These are phyloP conservation scores for Xylariomycetidae sp. DNA, from an alignment of 2,329 filamentous ascomycete species.

Conservation along the genomic window DNA sequence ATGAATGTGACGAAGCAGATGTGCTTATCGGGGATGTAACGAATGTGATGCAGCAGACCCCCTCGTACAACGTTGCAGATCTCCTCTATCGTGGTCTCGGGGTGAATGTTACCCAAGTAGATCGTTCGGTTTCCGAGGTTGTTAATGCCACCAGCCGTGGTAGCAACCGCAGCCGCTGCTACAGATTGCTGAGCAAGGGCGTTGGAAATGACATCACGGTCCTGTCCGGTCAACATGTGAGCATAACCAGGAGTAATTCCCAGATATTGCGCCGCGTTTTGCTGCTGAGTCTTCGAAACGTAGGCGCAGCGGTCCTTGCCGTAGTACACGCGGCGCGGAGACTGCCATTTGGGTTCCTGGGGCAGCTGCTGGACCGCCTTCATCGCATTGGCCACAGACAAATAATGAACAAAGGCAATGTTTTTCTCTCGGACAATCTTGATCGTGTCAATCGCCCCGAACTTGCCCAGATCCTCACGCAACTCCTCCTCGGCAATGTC, in stretches of 20 bases:
- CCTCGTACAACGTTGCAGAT: conserved; percentile 98
- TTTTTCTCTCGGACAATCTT: conserved; percentile 98
- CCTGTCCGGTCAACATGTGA: conserved; percentile 91
- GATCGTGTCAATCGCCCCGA: conserved; percentile 92
- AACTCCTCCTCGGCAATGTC: conserved; percentile 89
- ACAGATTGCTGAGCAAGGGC: conserved; percentile 96
- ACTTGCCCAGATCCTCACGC: conserved; percentile 91
- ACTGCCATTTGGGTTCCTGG: conserved; percentile 95
- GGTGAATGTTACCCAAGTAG: conserved; percentile 97
- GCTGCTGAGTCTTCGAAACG: conserved; percentile 98
- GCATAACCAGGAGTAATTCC: conserved; percentile 96
- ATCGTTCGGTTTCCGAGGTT: conserved; percentile 97
- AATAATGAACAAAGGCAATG: conserved; percentile 95
- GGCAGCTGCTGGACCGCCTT: conserved; percentile 96
- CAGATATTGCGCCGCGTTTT: conserved; percentile 96
- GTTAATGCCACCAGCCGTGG: conserved; percentile 92
- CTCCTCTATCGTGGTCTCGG: conserved; percentile 97
- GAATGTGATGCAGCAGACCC: conserved; percentile 92
- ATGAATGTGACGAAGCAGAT: conserved; percentile 99
- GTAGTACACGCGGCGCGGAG: conserved; percentile 93
- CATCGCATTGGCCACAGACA: conserved; percentile 94
- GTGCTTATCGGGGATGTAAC: conserved; percentile 99
- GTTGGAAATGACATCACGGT: conserved; percentile 94
- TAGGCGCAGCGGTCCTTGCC: conserved; percentile 98
- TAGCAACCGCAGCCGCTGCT: conserved; percentile 92